A percentile compares a stretch with the other conserved stretches of the same genome.
These are phyloP conservation scores for Przewalskia tangutica DNA, from an alignment of 257 asterid genomes.

Conservation along the genomic window DNA sequence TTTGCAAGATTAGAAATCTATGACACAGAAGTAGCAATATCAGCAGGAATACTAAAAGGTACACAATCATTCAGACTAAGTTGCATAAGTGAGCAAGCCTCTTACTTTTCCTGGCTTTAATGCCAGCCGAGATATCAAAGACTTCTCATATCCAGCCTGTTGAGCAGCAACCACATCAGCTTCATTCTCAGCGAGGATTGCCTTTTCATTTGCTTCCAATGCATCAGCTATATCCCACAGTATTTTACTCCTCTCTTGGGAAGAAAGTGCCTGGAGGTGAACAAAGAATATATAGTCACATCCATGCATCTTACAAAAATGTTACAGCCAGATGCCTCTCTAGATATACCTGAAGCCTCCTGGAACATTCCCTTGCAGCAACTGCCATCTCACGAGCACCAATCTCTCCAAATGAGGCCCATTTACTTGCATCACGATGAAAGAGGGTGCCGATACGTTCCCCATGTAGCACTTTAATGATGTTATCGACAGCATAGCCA, in stretches of 20 bases:
- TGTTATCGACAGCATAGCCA: conserved; percentile 53
- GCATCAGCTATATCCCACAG: conserved; percentile 58
- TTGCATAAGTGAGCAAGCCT: neutral
- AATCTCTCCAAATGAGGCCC: conserved; percentile 36
- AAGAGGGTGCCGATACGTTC: conserved; percentile 68
- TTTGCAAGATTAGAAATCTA: conserved; percentile 56
- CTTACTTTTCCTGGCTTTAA: conserved; percentile 52
- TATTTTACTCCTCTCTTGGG: conserved; percentile 60
- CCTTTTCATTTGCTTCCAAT: conserved; percentile 38
- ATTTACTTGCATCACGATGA: conserved; percentile 58
- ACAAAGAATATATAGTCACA: neutral
- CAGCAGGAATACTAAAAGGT: neutral
- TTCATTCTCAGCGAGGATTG: conserved; percentile 43
- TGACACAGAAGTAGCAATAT: neutral
- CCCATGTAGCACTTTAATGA: conserved; percentile 56
- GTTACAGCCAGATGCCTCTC: neutral
- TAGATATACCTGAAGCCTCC: conserved; percentile 47
- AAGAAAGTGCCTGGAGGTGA: conserved; percentile 41
- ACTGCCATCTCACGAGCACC: conserved; percentile 57
- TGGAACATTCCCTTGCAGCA: conserved; percentile 70
- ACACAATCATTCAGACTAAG: neutral
- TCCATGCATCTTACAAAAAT: neutral
- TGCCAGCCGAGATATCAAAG: conserved; percentile 57
- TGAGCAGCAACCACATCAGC: conserved; percentile 61
- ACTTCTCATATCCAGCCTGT: conserved; percentile 54